Evolutionary conservation across 257 asterid species (phyloP).

Genomic region (Solanum appendiculatum): DNA sequence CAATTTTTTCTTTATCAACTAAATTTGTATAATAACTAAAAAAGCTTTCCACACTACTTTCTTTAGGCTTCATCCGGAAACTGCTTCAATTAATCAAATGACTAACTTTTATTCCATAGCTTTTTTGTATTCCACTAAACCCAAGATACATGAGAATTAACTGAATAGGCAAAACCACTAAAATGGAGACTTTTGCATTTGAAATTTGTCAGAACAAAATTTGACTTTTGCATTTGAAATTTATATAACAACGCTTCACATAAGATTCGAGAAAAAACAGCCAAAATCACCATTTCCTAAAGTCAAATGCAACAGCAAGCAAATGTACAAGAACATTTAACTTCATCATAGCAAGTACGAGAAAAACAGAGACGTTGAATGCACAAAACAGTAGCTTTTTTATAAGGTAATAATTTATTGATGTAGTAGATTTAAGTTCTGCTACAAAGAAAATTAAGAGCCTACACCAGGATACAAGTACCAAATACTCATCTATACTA

Average conservation of each 20-base stretch:
- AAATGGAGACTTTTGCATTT: neutral
- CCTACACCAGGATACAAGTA: neutral
- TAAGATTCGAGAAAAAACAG: neutral
- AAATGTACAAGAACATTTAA: neutral
- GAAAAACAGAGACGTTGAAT: neutral
- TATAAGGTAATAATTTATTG: neutral
- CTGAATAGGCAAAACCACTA: neutral
- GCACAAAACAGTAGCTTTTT: neutral
- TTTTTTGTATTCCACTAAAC: neutral
- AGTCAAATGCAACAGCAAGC: neutral
- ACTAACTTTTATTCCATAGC: neutral
- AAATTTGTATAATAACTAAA: neutral
- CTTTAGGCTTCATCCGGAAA: neutral
- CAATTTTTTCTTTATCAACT: neutral
- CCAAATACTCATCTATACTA: neutral
- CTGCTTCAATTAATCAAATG: neutral
- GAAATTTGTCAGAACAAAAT: neutral
- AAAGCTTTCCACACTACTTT: neutral
- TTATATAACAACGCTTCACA: neutral
- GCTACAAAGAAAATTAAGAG: neutral
- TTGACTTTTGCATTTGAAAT: neutral
- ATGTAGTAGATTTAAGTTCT: neutral
- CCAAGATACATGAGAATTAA: neutral
- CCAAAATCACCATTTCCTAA: neutral
- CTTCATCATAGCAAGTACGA: neutral